Base-by-base conservation (phyloP, 2,329 filamentous ascomycete species). In the Penicillium frequentans region DNA sequence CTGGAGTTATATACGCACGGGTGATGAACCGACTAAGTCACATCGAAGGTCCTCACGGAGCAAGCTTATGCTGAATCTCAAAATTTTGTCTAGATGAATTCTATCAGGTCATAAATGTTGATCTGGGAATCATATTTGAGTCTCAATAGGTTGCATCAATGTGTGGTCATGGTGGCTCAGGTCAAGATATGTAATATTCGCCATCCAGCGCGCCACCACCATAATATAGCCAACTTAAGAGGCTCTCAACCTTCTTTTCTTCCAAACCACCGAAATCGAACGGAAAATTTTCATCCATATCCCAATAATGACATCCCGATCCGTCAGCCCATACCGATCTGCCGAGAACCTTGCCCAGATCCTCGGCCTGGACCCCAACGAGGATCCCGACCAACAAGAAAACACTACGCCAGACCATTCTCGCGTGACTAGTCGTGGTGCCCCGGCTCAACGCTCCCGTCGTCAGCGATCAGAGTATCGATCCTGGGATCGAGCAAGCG, bases 401-500 rank as follows among this genome's bases (percentile, higher is more conserved):
- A 23, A 16, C 35, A 43, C 49, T 5, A 58, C 46, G 14, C 52
- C 45, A 13, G 54, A 57, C 23, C 49, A 57, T 23, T 57, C 54
- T 2, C 54, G 39, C 2, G 29, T 52, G 23, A 59, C 54, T 14
- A 57, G 45, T 16, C 56, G 59, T 11, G 57, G 59, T 5, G 23
- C 54, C 14, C 56, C 57, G 14, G 59, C 57, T 37, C 56, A 51
- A 2, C 56, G 51, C 53, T 55, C 51, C 16, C 54, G 59, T n/a
- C 50, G 51, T 8, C 43, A 60, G 27, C 49, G 54, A 14, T 59
- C 60, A 48, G 47, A 63, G 49, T 56, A 54, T 51, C 49, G 58
- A 21, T 55, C 55, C 10, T 55, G 62, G 60, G 42, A 58, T 55
- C 52, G 62, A 43, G 62, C 58, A 49, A 56, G 55, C 58, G 39